Percentiles rank a stretch among this genome's conserved stretches.
Conservation (phyloP, 352 stramenopile genomes). For the Aphanomyces euteiches region DNA sequence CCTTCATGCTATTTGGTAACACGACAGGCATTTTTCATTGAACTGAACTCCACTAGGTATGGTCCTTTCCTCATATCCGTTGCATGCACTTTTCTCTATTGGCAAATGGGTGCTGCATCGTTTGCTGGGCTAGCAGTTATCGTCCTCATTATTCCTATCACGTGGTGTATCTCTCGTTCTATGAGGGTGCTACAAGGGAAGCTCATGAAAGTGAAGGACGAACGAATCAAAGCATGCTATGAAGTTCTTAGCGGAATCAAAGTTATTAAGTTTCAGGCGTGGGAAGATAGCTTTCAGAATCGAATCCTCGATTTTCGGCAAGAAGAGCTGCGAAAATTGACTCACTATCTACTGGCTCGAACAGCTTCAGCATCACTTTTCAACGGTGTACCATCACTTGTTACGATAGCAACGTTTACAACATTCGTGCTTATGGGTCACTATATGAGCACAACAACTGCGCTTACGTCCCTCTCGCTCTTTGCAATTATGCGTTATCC, state of each 20-base stretch:
- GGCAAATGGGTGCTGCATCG: conserved; percentile 78
- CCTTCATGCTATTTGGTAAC: conserved; percentile 88
- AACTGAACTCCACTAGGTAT: conserved; percentile 52
- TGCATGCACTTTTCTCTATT: conserved; percentile 64
- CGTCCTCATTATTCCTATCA: conserved; percentile 90
- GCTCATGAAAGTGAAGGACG: conserved; percentile 90
- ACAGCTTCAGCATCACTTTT: conserved; percentile 62
- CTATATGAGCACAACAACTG: conserved; percentile 86
- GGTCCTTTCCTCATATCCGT: conserved; percentile 68
- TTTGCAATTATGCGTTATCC: conserved; percentile 97
- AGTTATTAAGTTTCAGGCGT: conserved; percentile 96
- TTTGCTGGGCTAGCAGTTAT: conserved; percentile 92
- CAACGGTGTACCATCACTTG: conserved; percentile 87
- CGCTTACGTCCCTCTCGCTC: conserved; percentile 92
- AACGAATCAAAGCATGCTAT: conserved; percentile 90
- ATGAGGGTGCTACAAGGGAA: conserved; percentile 84
- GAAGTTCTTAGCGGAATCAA: conserved; percentile 93
- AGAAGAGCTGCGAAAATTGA: conserved; percentile 73
- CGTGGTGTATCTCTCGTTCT: conserved; percentile 75
- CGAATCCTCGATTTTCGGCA: conserved; percentile 55
- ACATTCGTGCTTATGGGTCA: conserved; percentile 78
- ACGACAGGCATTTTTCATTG: conserved; percentile 33
- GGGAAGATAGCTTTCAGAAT: conserved; percentile 86
- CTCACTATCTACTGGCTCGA: conserved; percentile 55
- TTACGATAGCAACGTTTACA: conserved; percentile 88